Percentiles rank a stretch among this genome's conserved stretches.
phyloP scores from a whole-genome alignment of 768 basidiomycete species.

The Termitomyces sp. region DNA sequence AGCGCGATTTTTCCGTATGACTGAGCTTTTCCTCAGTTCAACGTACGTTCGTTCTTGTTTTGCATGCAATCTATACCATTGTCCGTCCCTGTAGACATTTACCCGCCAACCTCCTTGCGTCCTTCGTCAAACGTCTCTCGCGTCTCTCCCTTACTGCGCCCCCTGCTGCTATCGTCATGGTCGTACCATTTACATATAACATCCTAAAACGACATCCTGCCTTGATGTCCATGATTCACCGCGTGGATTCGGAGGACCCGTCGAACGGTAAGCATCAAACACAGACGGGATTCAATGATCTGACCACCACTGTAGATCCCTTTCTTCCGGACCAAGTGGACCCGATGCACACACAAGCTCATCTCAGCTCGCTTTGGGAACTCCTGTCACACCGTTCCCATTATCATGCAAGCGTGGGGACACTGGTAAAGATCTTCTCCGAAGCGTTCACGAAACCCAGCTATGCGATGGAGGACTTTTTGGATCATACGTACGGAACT shows the following conservation, averaged over 20 bases:
- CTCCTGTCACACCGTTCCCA: constrained; percentile 72
- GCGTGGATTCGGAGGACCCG: constrained; percentile 31
- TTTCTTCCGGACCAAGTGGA: constrained; percentile 63
- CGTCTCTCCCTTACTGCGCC: constrained; percentile 80
- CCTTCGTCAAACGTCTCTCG: constrained; percentile 89
- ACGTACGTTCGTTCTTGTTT: constrained; percentile 47
- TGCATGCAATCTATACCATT: neutral
- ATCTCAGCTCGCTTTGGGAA: constrained; percentile 93
- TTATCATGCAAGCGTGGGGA: constrained; percentile 85
- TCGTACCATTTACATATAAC: constrained; percentile 93
- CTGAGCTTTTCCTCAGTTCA: constrained; percentile 87
- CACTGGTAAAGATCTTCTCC: constrained; percentile 76
- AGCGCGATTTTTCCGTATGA: constrained; percentile 90
- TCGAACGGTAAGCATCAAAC: constrained; percentile 25
- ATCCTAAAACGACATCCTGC: constrained; percentile 87
- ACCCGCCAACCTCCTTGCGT: constrained; percentile 86
- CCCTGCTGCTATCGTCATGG: constrained; percentile 84
- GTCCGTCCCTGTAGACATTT: constrained; percentile 50
- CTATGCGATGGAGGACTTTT: constrained; percentile 91
- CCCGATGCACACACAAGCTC: constrained; percentile 71
- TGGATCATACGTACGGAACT: constrained; percentile 89
- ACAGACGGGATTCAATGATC: neutral
- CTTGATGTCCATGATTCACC: constrained; percentile 91
- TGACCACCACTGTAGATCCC: constrained; percentile 39
- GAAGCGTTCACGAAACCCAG: constrained; percentile 93